A percentile compares a stretch with the other conserved stretches of the same genome.
phyloP scores from a whole-genome alignment of 805 yeast genomes.

The Grigorovia transvaalensis region DNA sequence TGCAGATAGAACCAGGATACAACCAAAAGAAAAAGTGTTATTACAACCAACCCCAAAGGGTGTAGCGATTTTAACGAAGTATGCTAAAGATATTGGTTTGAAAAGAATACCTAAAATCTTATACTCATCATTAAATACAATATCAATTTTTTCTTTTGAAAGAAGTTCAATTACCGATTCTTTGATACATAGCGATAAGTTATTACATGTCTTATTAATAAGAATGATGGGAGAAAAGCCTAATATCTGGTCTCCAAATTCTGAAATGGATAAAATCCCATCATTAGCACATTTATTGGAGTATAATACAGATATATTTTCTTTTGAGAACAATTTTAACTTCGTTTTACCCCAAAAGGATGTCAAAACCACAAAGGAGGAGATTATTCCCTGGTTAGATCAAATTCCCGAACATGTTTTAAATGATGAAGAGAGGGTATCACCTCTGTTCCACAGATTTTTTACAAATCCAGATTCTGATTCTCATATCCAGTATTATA shows the following conservation, averaged over 20 bases:
- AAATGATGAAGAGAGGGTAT: conserved; percentile 22
- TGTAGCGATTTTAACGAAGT: conserved; percentile 53
- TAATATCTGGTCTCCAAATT: conserved; percentile 57
- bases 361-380: neutral
- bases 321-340: conserved; percentile 22
- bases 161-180: conserved; percentile 49
- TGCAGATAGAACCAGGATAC: conserved; percentile 52
- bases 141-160: conserved; percentile 61
- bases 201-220: conserved; percentile 55
- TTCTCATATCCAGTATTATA: conserved; percentile 69
- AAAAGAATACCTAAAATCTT: conserved; percentile 40
- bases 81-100: conserved; percentile 48
- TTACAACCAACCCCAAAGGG: conserved; percentile 93
- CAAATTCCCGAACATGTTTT: conserved; percentile 7
- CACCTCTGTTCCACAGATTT: conserved; percentile 66
- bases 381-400: conserved; percentile 8
- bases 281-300: conserved; percentile 28
- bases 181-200: conserved; percentile 49
- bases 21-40: conserved; percentile 33
- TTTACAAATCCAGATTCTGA: conserved; percentile 87
- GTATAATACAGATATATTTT: conserved; percentile 25
- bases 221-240: conserved; percentile 56
- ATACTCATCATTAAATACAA: conserved; percentile 51
- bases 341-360: conserved; percentile 1
- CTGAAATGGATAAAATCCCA: conserved; percentile 41